Evolutionary conservation across 2,329 filamentous ascomycete genomes (phyloP).

Genomic region (Diaporthe batatas): DNA sequence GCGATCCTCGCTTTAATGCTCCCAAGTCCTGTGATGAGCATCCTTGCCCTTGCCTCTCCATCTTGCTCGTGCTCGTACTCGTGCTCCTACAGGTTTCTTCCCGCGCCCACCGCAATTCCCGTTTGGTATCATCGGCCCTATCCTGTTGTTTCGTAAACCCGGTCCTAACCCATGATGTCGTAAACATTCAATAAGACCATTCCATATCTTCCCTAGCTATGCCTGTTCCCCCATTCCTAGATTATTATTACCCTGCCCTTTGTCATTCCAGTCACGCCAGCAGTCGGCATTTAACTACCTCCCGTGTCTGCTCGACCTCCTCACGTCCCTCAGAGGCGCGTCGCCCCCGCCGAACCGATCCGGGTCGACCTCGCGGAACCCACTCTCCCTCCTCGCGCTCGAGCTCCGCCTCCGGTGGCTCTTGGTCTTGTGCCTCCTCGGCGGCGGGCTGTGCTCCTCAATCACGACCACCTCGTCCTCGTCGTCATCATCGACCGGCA

Average conservation of each 20-base stretch:
- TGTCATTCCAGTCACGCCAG: conserved; percentile 1
- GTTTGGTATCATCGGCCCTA: conserved; percentile 22
- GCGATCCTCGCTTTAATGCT: conserved; percentile 12
- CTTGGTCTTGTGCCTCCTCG: conserved; percentile 45
- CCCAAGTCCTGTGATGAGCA: not conserved
- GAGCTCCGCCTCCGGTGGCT: conserved; percentile 44
- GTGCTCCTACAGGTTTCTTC: conserved; percentile 1
- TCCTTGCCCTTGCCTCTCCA: conserved; percentile 21
- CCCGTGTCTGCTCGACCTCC: conserved; percentile 51
- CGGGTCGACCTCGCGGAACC: conserved; percentile 51
- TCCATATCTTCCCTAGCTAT: conserved; percentile 6
- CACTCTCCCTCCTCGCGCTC: conserved; percentile 47
- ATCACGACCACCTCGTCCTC: conserved; percentile 54
- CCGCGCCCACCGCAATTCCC: conserved; percentile 15
- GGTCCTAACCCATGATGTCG: conserved; percentile 15
- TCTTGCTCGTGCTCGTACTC: conserved; percentile 18
- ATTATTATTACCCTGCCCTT: conserved; percentile 9
- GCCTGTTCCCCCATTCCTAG: not conserved
- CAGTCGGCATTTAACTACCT: conserved; percentile 39
- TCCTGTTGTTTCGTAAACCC: conserved; percentile 31
- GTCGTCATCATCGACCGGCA: conserved; percentile 45
- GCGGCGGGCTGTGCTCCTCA: conserved; percentile 51
- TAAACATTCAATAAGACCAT: conserved; percentile 13
- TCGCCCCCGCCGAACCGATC: conserved; percentile 51
- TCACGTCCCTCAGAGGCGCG: conserved; percentile 49